Evolutionary conservation across 2,329 filamentous ascomycete genomes (phyloP).

Genomic region (Colletotrichum sidae): DNA sequence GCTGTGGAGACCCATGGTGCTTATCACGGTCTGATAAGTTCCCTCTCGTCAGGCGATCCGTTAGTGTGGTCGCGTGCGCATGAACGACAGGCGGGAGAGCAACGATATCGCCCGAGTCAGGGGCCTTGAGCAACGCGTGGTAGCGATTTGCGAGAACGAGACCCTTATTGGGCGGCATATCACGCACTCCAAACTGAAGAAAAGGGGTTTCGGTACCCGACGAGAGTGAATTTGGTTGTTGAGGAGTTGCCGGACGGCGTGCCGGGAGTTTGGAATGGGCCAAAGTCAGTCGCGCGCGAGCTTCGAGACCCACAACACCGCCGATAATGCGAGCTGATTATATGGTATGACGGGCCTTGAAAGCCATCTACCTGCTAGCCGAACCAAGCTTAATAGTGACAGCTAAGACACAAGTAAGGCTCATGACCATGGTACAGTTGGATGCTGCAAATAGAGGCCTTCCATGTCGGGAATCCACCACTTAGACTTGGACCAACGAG

Average conservation of each 20-base stretch:
- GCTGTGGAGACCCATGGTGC: slow-evolving; percentile 2
- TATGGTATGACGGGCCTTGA: slow-evolving; percentile 1
- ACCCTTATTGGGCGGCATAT: not conserved
- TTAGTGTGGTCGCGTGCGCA: slow-evolving; percentile 17
- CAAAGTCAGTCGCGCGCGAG: not conserved
- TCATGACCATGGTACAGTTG: slow-evolving; percentile 13
- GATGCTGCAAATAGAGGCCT: slow-evolving; percentile 12
- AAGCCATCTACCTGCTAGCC: slow-evolving; percentile 25
- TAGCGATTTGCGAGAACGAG: not conserved
- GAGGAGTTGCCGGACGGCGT: slow-evolving; percentile 4
- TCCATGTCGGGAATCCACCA: slow-evolving; percentile 21
- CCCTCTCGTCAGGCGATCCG: slow-evolving; percentile 17
- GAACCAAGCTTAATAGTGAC: slow-evolving; percentile 12
- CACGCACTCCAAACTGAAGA: not conserved
- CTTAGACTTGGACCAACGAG: slow-evolving; percentile 15
- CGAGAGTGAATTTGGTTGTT: not conserved
- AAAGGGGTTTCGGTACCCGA: not conserved
- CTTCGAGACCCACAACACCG: slow-evolving; percentile 9
- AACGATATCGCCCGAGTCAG: slow-evolving; percentile 30
- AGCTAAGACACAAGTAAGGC: slow-evolving; percentile 5
- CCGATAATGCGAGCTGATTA: not conserved
- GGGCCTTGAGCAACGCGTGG: slow-evolving; percentile 4
- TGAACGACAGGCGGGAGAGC: slow-evolving; percentile 21
- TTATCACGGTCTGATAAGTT: slow-evolving; percentile 27
- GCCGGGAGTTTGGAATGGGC: slow-evolving; percentile 14